Evolutionary conservation across 2,329 filamentous ascomycete genomes (phyloP), one percentile per base, ranked within the genome.

Genomic region (Volutella citrinella): DNA sequence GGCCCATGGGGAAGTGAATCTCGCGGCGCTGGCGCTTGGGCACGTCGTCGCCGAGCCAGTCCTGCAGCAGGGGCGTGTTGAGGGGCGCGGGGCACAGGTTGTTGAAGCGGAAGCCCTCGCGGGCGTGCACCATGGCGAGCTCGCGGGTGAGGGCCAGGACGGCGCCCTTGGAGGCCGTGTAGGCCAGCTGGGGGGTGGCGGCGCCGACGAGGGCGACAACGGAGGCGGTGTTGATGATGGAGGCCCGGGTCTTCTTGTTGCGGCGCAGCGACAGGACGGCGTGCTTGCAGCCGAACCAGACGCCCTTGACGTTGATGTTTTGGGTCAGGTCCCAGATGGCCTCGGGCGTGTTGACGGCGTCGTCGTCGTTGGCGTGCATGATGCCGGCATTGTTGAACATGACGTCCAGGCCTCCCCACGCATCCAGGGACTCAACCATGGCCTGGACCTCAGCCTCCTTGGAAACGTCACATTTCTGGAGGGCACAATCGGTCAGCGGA

Each of bases 381-480:
- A 96, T 96, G 35, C 90, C 90, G 16, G 90, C 90, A 62, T 96
- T 96, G 79, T 96, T 96, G 80, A 95, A 96, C 54, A 95, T 87
- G 57, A 95, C 72, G 60, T 96, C 90, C 4, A 93, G 66, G 27
- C 90, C 90, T 56, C 90, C 90, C 85, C 87, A 94, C 37, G 77
- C 59, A 63, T 96, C 90, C 38, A 91, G 68, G 9, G 76, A 66
- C 49, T 86, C 83, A 32, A 95, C 72, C 59, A 85, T 79, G 36
- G 80, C 78, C 55, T 88, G 68, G 19, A 96, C 80, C 36, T 93
- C 78, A 41, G 75, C 64, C 61, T 96, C 90, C 55, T 89, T 90
- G 60, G 87, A 89, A 34, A 96, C 90, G 57, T 96, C 89, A 64
- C 80, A 64, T 55, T 58, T 60, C 56, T 59, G 30, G 14, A 26